Percentiles rank a stretch among this genome's conserved stretches.
phyloP scores from a whole-genome alignment of 169 alveolate genomes.

The Babesia caballi region DNA sequence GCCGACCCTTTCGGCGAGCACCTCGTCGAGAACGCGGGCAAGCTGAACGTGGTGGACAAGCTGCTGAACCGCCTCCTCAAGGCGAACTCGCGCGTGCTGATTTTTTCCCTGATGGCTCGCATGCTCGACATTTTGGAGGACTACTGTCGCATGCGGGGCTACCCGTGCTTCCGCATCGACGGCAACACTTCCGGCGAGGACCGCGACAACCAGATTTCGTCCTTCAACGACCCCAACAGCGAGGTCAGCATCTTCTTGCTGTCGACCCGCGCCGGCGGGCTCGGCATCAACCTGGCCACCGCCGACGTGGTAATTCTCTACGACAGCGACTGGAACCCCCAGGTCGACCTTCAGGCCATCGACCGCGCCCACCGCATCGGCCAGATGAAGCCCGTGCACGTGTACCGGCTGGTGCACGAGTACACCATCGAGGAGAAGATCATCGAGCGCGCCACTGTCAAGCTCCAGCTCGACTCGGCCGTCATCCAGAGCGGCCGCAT shows the following conservation, averaged over 20 bases:
- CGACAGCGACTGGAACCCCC: constrained; percentile 98
- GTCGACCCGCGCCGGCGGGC: constrained; percentile 97
- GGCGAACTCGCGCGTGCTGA: constrained; percentile 83
- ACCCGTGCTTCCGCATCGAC: constrained; percentile 93
- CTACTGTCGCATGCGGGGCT: constrained; percentile 89
- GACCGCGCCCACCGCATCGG: constrained; percentile 98
- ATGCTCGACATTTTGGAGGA: constrained; percentile 93
- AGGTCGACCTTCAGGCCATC: constrained; percentile 95
- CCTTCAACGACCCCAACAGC: constrained; percentile 86
- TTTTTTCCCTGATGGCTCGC: constrained; percentile 91
- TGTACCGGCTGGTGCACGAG: constrained; percentile 92
- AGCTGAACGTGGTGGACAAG: constrained; percentile 88
- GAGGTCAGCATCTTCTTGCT: constrained; percentile 88
- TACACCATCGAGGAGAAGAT: constrained; percentile 97
- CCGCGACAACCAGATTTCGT: constrained; percentile 88
- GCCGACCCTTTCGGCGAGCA: constrained; percentile 89
- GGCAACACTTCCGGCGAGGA: constrained; percentile 95
- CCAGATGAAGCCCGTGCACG: constrained; percentile 93
- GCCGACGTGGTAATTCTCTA: constrained; percentile 95
- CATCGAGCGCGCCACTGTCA: constrained; percentile 93
- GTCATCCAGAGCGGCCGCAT: constrained; percentile 94
- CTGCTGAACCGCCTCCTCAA: constrained; percentile 70
- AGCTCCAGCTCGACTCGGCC: constrained; percentile 94
- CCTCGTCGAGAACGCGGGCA: constrained; percentile 87
- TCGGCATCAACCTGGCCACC: constrained; percentile 95